A percentile compares a stretch with the other conserved stretches of the same genome.
Evolutionary conservation across 345 rosid genomes (phyloP).

Genomic region (Cardiospermum halicacabum): DNA sequence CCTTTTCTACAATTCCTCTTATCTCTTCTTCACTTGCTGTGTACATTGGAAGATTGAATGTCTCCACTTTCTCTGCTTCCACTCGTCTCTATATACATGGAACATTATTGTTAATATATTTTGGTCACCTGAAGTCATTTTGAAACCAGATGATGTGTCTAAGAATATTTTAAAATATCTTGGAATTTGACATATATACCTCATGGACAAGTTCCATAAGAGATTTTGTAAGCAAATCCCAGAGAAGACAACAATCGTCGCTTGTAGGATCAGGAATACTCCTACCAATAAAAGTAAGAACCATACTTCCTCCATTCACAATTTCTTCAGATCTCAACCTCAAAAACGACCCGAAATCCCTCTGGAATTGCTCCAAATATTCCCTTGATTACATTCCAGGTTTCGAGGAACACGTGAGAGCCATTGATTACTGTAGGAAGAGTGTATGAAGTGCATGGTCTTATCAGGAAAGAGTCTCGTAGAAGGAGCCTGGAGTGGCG

Average conservation of each 20-base stretch:
- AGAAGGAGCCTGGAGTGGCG: neutral
- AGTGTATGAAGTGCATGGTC: neutral
- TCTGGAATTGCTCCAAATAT: neutral
- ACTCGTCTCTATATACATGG: too few species aligned
- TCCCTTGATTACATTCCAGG: neutral
- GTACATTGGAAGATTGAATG: slow-evolving; percentile 40
- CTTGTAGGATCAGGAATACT: too few species aligned
- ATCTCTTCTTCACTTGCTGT: slow-evolving; percentile 28
- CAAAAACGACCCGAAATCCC: neutral
- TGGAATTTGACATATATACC: too few species aligned
- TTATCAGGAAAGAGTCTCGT: neutral
- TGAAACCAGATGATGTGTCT: too few species aligned
- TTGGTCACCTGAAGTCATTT: too few species aligned
- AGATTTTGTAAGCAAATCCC: too few species aligned
- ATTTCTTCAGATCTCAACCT: neutral
- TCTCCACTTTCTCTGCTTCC: too few species aligned
- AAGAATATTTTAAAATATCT: too few species aligned
- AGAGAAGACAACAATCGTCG: too few species aligned
- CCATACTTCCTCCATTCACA: neutral
- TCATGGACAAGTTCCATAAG: too few species aligned
- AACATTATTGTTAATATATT: too few species aligned
- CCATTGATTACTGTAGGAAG: neutral
- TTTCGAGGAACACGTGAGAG: neutral
- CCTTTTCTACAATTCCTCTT: slow-evolving; percentile 19
- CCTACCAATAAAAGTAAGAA: neutral